A percentile compares a stretch with the other conserved stretches of the same genome.
phyloP scores from a whole-genome alignment of 768 basidiomycete species.

The Mycena chlorophos region DNA sequence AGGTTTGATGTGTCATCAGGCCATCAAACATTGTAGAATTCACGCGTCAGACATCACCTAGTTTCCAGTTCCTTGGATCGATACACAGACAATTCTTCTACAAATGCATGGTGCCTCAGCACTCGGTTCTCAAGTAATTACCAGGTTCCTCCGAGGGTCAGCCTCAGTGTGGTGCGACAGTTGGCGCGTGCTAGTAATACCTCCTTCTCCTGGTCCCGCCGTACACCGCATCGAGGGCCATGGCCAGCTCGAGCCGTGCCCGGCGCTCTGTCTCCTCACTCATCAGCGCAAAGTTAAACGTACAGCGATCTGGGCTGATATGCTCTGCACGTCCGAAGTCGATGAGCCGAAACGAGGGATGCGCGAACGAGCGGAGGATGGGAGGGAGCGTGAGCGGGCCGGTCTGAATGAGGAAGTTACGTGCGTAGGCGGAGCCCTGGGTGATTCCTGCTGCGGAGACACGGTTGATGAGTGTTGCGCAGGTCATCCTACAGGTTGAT shows the following conservation, averaged over 20 bases:
- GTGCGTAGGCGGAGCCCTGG: constrained; percentile 41
- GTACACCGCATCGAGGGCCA: neutral
- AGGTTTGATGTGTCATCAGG: too few species aligned
- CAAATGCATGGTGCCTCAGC: too few species aligned
- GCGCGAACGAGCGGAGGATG: constrained; percentile 23
- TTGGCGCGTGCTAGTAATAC: neutral
- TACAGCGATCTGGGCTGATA: neutral
- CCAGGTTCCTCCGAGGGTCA: too few species aligned
- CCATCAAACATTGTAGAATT: too few species aligned
- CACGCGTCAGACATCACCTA: too few species aligned
- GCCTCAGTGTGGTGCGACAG: too few species aligned
- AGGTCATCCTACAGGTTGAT: constrained; percentile 4
- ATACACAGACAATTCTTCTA: too few species aligned
- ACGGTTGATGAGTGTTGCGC: constrained; percentile 37
- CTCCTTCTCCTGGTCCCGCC: neutral
- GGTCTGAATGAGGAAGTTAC: constrained; percentile 44
- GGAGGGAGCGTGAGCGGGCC: constrained; percentile 39
- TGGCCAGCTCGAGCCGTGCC: neutral
- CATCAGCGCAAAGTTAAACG: neutral
- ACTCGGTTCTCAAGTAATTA: too few species aligned
- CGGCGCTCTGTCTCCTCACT: neutral
- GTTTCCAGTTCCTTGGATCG: too few species aligned
- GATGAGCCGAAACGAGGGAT: constrained; percentile 46
- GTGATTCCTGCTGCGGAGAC: constrained; percentile 39
- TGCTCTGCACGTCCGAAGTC: constrained; percentile 44